phyloP scores from a whole-genome alignment of 108 stramenopile species.

The Bacterosira constricta region DNA sequence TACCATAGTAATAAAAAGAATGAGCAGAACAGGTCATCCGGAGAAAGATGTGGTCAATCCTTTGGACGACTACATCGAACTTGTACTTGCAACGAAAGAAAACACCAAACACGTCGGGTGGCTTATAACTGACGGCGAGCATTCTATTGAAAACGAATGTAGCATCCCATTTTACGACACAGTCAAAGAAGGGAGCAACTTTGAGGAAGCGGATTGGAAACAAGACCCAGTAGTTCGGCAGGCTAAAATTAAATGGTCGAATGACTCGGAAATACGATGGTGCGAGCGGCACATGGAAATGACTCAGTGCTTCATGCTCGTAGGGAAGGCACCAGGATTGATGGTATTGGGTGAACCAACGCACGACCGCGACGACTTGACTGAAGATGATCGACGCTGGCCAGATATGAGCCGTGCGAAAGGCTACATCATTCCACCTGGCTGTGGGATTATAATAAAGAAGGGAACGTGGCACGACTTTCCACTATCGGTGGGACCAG shows the following conservation, averaged over 20 bases:
- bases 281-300: slow-evolving; percentile 36
- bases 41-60: too few species aligned
- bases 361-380: slow-evolving; percentile 35
- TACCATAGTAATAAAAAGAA: too few species aligned
- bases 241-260: slow-evolving; percentile 20
- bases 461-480: slow-evolving; percentile 41
- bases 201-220: slow-evolving; percentile 30
- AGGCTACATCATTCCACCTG: slow-evolving; percentile 27
- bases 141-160: slow-evolving; percentile 4
- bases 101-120: slow-evolving; percentile 24
- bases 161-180: slow-evolving; percentile 26
- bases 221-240: slow-evolving; percentile 20
- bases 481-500: slow-evolving; percentile 26
- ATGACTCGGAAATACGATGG: slow-evolving; percentile 21
- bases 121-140: slow-evolving; percentile 19
- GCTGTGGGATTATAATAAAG: slow-evolving; percentile 34
- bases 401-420: slow-evolving; percentile 23
- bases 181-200: slow-evolving; percentile 17
- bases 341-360: slow-evolving; percentile 38
- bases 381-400: slow-evolving; percentile 6
- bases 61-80: slow-evolving; percentile 8
- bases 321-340: slow-evolving; percentile 18
- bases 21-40: too few species aligned
- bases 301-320: slow-evolving; percentile 27
- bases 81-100: slow-evolving; percentile 34